Conservation (phyloP, 2,329 filamentous ascomycete genomes). For the Huntiella moniliformis region DNA sequence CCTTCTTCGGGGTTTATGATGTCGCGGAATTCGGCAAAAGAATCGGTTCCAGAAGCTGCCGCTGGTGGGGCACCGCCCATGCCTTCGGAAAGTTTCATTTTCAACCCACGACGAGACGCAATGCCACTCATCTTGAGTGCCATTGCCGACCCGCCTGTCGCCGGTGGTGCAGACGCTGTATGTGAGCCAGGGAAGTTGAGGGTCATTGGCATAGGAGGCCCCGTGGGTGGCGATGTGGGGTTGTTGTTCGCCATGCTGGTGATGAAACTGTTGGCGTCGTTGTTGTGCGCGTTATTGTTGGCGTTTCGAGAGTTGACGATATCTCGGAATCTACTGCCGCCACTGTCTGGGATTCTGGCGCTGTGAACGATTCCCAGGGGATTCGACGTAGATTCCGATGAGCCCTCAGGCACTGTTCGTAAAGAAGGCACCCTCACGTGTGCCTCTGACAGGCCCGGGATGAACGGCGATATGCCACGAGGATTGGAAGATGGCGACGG, state of each 20-base stretch:
- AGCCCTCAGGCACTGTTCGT: conserved; percentile 3
- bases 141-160: not conserved
- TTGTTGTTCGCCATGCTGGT: not conserved
- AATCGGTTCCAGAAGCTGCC: conserved; percentile 22
- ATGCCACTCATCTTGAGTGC: conserved; percentile 25
- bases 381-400: not conserved
- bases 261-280: too few relatives aligned
- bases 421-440: conserved; percentile 7
- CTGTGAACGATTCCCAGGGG: conserved; percentile 3
- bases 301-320: too few relatives aligned
- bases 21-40: conserved; percentile 45
- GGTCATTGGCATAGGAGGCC: not conserved
- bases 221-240: not conserved
- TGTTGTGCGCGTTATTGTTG: too few relatives aligned
- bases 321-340: not conserved
- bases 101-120: conserved; percentile 44
- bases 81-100: conserved; percentile 21
- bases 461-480: not conserved
- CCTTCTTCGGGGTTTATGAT: conserved; percentile 85
- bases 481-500: not conserved
- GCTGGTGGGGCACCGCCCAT: conserved; percentile 9
- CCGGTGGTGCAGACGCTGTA: not conserved
- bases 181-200: conserved; percentile 1
- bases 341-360: conserved; percentile 3
- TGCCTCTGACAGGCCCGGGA: not conserved